Evolutionary conservation across 2,329 filamentous ascomycete species (phyloP), one percentile per base, ranked within the genome.

Genomic region (Onygenales sp.): DNA sequence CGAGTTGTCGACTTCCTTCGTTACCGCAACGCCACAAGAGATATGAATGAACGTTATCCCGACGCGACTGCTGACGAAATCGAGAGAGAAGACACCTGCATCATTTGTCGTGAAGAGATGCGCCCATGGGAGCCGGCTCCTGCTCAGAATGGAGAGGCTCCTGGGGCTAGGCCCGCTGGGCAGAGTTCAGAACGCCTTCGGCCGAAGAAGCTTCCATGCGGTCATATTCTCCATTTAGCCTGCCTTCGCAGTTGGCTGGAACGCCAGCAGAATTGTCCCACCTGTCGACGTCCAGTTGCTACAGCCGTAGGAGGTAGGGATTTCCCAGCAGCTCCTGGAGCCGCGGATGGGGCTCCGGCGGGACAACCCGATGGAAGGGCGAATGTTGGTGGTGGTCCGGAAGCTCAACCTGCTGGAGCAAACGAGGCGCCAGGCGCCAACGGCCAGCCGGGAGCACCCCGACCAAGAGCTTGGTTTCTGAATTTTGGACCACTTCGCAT

Each of bases 81-180:
- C 27, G 76, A 78, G 32, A 80, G 87, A 48, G 92, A 96, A 66
- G 89, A 94, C 63, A 94, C 93, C 2, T 98, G 93, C 69, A 98
- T 98, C 61, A 95, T 98, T 53, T 98, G 93, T 69, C 84, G 93
- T 56, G 93, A 98, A 68, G 89, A 94, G 59, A 98, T 98, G 93
- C 82, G 82, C 36, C 83, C 86, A 1, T 95, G 89, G 87, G 76
- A 75, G 36, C 77, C 78, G 52, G 74, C 76, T 41, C 69, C 66
- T 41, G 69, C 66, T 44, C 71, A 72, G 43, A 71, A 66, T 51
- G 67, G 61, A 47, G 59, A 58, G 27, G 65, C 65, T 35, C 57
- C 54, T 13, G 52, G 56, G 51, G 67, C 57, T 52, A 62, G 61
- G n/a, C 63, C 60, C n/a, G 60, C 62, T 48, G 55, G 60, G 45